Evolutionary conservation across 352 stramenopile species (phyloP), one percentile per base, ranked within the genome.

Genomic region (Phytophthora gonapodyides): DNA sequence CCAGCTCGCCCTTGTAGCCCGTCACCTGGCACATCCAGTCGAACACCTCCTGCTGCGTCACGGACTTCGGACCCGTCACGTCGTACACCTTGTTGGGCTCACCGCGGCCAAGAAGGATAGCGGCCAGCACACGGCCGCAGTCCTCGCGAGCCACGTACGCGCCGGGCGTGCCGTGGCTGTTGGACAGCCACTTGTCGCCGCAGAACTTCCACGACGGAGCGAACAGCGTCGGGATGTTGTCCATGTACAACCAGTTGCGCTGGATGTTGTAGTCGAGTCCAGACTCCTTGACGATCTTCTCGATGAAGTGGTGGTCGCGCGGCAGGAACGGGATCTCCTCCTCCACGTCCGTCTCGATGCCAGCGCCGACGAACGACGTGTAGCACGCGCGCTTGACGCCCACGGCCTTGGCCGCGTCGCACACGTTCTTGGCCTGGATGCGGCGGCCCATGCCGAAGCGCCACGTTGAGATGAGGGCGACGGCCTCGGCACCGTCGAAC

Each of bases 241-340:
- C 52, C 45, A 63, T 60, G 61, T 75, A 73, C 42, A 78, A 21
- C 21, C 36, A 78, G 45, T 78, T 72, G 35, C 69, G 69, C n/a
- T 78, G 69, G 50, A 78, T 76, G 45, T 69, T 76, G 59, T 66
- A 76, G 19, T 64, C 48, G 7, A 76, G 55, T 5, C 68, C 68
- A 3, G 53, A 76, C 37, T 54, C 36, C 21, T 64, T 57, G 38
- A 73, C 46, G 1, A 47, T 51, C 7, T 72, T 45, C 48, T 76
- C 62, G 0, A 57, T 42, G 13, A 67, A 69, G 16, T 72, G 62
- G 51, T 76, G 63, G 46, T 76, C 67, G 6, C 41, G 63, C 2
- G 63, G 67, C 17, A 76, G 46, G 57, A 76, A 76, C 17, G 67
- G 67, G 13, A 76, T 54, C 47, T 76, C 60, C 10, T 73, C 63